Evolutionary conservation across 352 stramenopile species (phyloP), one percentile per base, ranked within the genome.

Genomic region (Phytophthora rubi): DNA sequence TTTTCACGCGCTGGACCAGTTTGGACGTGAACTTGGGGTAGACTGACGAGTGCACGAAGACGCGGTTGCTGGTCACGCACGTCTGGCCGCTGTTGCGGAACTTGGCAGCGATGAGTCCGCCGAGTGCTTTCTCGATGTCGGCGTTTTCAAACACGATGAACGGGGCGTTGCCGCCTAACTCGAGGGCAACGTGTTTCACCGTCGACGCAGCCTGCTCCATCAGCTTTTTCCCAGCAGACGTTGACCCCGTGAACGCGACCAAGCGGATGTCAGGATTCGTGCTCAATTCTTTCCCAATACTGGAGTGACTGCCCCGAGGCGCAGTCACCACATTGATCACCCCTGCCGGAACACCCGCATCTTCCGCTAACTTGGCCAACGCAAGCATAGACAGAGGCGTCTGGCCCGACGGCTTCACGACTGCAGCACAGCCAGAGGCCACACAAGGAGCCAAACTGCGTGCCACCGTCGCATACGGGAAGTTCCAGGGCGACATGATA

Each of bases 401-500:
- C 57, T 98, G 77, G 21, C 97, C 96, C 7, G 91, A 90, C n/a
- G 98, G 97, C 70, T 99, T 99, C 10, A 99, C 74, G 0, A 99
- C 91, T 3, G 88, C 82, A 9, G 95, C 95, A 73, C 96, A 99
- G 5, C 98, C 98, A 9, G 91, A 92, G 8, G 91, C 88, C 16
- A 99, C 72, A n/a, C 94, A 93, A 0, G 96, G 93, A 13, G 75
- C 95, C 16, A 97, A 85, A 73, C 99, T 99, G 10, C 97, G 81
- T 33, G 95, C 97, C 58, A 99, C 97, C 94, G 99, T 99, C 5
- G 96, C 97, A 33, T 97, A 81, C 3, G 98, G 97, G 71, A 99
- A 99, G 80, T 99, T 99, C 97, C 97, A 99, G 13, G 95, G 97
- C 51, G 96, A 98, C 59, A 99, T 97, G 37, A 99, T 88, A 18